Evolutionary conservation across 306 rosid genomes (phyloP), one percentile per base, ranked within the genome.

Genomic region (Benincasa hispida): DNA sequence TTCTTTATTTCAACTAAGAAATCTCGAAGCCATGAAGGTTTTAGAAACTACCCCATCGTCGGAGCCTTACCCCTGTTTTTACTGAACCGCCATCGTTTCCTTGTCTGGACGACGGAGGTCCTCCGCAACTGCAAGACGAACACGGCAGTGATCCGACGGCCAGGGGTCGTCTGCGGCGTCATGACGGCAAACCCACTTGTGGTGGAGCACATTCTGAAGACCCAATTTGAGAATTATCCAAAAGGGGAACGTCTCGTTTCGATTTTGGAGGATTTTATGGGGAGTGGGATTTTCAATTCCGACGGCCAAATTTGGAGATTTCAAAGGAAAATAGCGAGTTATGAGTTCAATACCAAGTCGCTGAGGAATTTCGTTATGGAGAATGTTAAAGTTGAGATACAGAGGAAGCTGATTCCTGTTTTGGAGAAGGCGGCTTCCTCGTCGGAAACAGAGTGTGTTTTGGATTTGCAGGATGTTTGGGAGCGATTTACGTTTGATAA

Each of bases 401-500:
- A 81, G 14, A 82, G 82, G 0, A 72, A 91, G 53, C 35, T 92
- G 8, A 5, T 90, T 42, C 93, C 96, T 0, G 25, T 86, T n/a
- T 76, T 92, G 5, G 55, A 37, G 0, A 39, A 14, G 24, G 88
- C 96, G 41, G 41, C 41, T 37, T 37, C 9, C 6, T 37, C 41
- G 5, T 68, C 87, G 0, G 55, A 81, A 0, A 14, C 83, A 0
- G 45, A 45, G 24, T 18, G 45, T 3, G 39, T 78, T n/a, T 42
- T 92, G 54, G 96, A 92, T 55, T 50, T 90, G 28, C 96, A 92
- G 50, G 88, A 85, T 63, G 57, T 90, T 3, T 60, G 88, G 72
- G 92, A 92, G 85, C 77, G 96, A 0, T 92, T 92, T 41, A 85
- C 93, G 0, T 92, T 90, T n/a, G 96, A 90, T 63, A 92, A 88